Percentiles rank a stretch among this genome's conserved stretches.
Evolutionary conservation across 2,329 filamentous ascomycete species (phyloP).

Genomic region (Capronia coronata): DNA sequence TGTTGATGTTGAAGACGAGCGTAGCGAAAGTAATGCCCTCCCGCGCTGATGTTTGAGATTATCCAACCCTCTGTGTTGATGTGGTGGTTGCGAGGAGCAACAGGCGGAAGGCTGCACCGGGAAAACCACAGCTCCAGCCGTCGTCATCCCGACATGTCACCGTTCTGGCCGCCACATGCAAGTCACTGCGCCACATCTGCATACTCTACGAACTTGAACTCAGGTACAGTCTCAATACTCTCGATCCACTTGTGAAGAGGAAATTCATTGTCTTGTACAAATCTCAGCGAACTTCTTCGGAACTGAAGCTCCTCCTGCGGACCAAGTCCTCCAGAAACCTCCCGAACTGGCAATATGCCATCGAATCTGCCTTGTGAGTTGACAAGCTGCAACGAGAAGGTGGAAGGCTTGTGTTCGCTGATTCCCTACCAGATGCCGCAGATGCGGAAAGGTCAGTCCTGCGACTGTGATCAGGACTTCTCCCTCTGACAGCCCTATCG

Average conservation of each 20-base stretch:
- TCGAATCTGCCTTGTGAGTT: slow-evolving; percentile 47
- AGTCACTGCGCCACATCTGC: not conserved
- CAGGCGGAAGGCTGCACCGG: not conserved
- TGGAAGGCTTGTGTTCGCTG: slow-evolving; percentile 8
- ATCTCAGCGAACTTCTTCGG: no score
- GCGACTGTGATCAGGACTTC: not conserved
- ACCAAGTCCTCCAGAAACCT: no score
- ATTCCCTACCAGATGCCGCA: slow-evolving; percentile 67
- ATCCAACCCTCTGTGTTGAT: not conserved
- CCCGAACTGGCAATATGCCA: slow-evolving; percentile 31
- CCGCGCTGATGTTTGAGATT: not conserved
- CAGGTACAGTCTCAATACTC: no score
- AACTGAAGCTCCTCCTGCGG: no score
- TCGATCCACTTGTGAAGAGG: no score
- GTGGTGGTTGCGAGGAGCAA: slow-evolving; percentile 17
- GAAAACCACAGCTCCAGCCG: no score
- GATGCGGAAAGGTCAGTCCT: slow-evolving; percentile 80
- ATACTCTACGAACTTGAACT: not conserved
- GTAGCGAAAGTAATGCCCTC: not conserved
- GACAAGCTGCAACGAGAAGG: not conserved
- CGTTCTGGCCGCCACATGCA: not conserved
- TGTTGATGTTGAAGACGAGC: not conserved
- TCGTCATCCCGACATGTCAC: slow-evolving; percentile 3
- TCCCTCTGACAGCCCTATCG: slow-evolving; percentile 9
- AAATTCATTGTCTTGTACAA: no score